Conservation (phyloP, 768 basidiomycete genomes). For the Exidia glandulosa region DNA sequence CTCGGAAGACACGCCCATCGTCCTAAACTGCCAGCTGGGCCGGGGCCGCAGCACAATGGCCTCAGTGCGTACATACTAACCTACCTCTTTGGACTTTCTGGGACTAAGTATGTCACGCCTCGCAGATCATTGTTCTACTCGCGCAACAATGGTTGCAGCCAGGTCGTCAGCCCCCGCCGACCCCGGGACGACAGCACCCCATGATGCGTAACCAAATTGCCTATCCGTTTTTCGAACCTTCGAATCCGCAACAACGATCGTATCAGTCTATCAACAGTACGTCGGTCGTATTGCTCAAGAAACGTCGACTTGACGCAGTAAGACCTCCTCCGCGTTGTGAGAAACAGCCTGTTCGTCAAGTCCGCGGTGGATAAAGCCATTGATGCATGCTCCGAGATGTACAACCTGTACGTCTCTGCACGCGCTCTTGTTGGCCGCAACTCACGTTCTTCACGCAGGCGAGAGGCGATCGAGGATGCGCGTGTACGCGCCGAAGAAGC, state of each 20-base stretch:
- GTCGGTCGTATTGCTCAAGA: conserved; percentile 15
- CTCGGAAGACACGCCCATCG: conserved; percentile 63
- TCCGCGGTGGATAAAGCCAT: conserved; percentile 77
- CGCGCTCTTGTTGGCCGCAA: neutral
- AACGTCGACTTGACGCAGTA: conserved; percentile 4
- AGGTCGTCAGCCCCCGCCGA: neutral
- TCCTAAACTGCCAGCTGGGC: conserved; percentile 93
- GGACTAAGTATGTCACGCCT: neutral
- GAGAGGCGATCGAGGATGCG: conserved; percentile 80
- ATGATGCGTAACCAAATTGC: conserved; percentile 8
- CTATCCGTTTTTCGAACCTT: conserved; percentile 14
- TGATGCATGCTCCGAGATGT: conserved; percentile 71
- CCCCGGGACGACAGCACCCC: neutral
- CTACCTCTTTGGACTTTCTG: neutral
- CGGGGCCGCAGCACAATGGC: conserved; percentile 84
- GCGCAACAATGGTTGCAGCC: conserved; percentile 67
- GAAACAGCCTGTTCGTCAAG: conserved; percentile 81
- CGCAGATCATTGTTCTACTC: conserved; percentile 66
- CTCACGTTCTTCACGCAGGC: conserved; percentile 10
- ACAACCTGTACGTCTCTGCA: conserved; percentile 40
- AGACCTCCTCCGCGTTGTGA: conserved; percentile 79
- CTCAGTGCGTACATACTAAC: conserved; percentile 40
- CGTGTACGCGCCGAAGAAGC: conserved; percentile 69
- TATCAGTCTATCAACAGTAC: conserved; percentile 86
- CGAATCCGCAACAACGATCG: conserved; percentile 38